phyloP scores from a whole-genome alignment of 2,329 filamentous ascomycete genomes.

The Penicillium sp. region DNA sequence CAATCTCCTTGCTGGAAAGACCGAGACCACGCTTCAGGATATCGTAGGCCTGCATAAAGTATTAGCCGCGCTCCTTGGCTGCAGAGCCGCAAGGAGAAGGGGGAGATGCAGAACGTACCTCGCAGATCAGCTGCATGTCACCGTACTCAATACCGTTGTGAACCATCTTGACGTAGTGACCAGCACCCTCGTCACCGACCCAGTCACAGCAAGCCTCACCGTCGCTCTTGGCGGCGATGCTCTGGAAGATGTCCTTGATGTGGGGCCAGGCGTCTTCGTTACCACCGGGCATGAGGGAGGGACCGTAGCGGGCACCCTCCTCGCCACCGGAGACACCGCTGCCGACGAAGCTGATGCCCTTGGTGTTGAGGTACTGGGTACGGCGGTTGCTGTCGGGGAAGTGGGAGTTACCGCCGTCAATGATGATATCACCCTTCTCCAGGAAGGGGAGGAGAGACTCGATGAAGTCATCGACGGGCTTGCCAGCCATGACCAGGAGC shows the following conservation, averaged over 20 bases:
- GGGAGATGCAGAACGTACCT: conserved; percentile 56
- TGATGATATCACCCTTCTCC: conserved; percentile 93
- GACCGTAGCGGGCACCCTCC: conserved; percentile 97
- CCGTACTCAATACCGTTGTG: conserved; percentile 99
- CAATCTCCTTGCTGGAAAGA: conserved; percentile 89
- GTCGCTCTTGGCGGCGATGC: conserved; percentile 96
- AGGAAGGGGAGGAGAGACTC: conserved; percentile 86
- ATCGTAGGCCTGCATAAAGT: conserved; percentile 78
- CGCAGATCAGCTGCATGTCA: conserved; percentile 99
- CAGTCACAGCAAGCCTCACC: conserved; percentile 98
- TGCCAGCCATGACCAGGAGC: conserved; percentile 98
- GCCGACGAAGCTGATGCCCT: conserved; percentile 95
- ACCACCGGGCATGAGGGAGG: conserved; percentile 98
- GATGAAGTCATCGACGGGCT: conserved; percentile 98
- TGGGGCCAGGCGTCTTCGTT: conserved; percentile 97
- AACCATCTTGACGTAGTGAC: conserved; percentile 99
- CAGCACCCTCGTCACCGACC: conserved; percentile 99
- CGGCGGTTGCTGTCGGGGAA: conserved; percentile 99
- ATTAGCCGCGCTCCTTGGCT: background rate
- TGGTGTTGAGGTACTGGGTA: conserved; percentile 80
- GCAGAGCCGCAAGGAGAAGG: background rate
- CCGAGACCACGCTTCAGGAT: conserved; percentile 99
- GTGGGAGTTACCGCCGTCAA: conserved; percentile 98
- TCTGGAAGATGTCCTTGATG: conserved; percentile 99
- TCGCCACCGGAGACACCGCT: conserved; percentile 98